phyloP scores from a whole-genome alignment of 345 rosid species.

The Bruguiera sexangula region DNA sequence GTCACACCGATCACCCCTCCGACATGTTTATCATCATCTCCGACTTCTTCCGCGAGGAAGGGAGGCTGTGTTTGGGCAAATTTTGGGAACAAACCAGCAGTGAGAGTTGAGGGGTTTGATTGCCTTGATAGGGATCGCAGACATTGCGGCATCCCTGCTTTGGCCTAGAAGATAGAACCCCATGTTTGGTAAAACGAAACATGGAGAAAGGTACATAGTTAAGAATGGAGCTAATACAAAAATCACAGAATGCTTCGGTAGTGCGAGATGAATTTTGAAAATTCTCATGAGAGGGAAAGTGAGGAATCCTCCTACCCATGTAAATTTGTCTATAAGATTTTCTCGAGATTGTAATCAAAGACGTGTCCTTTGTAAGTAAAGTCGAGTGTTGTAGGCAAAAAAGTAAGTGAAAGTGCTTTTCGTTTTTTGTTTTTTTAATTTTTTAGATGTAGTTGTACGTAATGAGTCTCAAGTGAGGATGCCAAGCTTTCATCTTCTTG shows the following conservation, averaged over 20 bases:
- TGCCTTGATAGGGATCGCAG: conserved; percentile 83
- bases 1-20: conserved; percentile 31
- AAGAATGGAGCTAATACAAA: conserved; percentile 6
- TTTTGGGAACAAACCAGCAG: conserved; percentile 81
- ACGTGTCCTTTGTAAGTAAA: conserved; percentile 21
- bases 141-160: conserved; percentile 71
- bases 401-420: conserved; percentile 16
- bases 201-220: conserved; percentile 23
- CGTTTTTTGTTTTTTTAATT: neutral
- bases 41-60: conserved; percentile 56
- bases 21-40: conserved; percentile 34
- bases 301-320: conserved; percentile 27
- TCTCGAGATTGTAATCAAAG: conserved; percentile 8
- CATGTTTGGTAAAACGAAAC: conserved; percentile 3
- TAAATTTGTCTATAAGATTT: conserved; percentile 35
- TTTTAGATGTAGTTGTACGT: too few relatives aligned
- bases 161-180: conserved; percentile 44
- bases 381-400: conserved; percentile 14
- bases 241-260: neutral
- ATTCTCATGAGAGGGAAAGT: conserved; percentile 11
- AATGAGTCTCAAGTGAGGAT: neutral
- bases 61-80: conserved; percentile 64
- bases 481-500: neutral
- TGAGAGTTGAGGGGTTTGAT: conserved; percentile 88
- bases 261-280: conserved; percentile 29